A percentile compares a stretch with the other conserved stretches of the same genome.
Evolutionary conservation across 176 grass and related monocot genomes (phyloP).

Genomic region (Oryza meyeriana): DNA sequence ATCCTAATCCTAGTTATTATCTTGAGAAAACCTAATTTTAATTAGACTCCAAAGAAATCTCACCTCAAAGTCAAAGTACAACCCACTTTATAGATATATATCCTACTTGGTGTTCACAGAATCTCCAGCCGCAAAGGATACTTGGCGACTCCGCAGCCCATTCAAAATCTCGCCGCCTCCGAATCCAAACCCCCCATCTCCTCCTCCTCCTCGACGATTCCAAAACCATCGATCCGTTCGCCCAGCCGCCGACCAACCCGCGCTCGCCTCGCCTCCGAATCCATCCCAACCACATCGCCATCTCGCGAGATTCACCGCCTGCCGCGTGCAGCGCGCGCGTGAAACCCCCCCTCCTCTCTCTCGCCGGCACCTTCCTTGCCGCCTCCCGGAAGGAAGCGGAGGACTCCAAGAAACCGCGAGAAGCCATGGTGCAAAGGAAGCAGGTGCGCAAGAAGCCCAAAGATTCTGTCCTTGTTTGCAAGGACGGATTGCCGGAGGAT

Average conservation of each 20-base stretch:
- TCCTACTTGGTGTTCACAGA: not conserved
- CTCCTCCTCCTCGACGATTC: slow-evolving; percentile 20
- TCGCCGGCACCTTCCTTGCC: slow-evolving; percentile 1
- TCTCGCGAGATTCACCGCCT: slow-evolving; percentile 14
- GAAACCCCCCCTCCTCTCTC: slow-evolving; percentile 1
- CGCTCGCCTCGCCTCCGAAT: slow-evolving; percentile 18
- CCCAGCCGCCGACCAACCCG: not conserved
- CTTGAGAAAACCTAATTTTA: not conserved
- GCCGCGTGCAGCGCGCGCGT: not conserved
- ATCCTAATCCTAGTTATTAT: no score
- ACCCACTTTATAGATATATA: not conserved
- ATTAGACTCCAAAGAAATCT: not conserved
- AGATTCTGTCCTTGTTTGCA: not conserved
- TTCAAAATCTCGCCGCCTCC: slow-evolving; percentile 33
- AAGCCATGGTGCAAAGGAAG: slow-evolving; percentile 73
- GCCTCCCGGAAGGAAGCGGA: not conserved
- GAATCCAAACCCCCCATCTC: not conserved
- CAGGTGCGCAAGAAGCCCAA: slow-evolving; percentile 41
- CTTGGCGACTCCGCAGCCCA: not conserved
- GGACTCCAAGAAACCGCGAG: not conserved
- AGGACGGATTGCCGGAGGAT: not conserved
- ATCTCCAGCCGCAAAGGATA: slow-evolving; percentile 16
- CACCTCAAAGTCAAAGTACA: not conserved
- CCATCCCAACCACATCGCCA: not conserved
- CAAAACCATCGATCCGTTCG: not conserved